Conservation (phyloP, 768 basidiomycete genomes). For the Terana coerulea region DNA sequence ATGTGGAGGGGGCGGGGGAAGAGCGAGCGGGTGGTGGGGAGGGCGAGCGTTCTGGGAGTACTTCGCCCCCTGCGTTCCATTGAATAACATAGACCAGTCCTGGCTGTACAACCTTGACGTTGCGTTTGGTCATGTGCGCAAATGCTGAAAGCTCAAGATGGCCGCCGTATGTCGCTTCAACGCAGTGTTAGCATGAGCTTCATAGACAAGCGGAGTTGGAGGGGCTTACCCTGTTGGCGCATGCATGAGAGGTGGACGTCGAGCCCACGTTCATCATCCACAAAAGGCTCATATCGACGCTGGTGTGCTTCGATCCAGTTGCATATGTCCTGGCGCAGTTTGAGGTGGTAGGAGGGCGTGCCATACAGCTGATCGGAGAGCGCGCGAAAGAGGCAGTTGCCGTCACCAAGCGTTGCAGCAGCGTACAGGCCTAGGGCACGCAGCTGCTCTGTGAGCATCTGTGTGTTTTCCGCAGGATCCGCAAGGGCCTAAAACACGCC, state of each 20-base stretch:
- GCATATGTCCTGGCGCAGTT: conserved; percentile 73
- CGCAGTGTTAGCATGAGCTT: neutral
- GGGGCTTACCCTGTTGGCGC: conserved; percentile 65
- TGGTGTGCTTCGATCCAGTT: conserved; percentile 73
- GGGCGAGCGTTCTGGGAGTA: conserved; percentile 17
- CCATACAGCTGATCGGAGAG: conserved; percentile 87
- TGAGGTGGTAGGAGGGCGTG: conserved; percentile 60
- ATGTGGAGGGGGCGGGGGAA: conserved; percentile 25
- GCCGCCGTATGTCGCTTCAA: conserved; percentile 80
- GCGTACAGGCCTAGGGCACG: conserved; percentile 79
- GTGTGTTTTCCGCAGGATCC: conserved; percentile 62
- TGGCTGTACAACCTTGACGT: conserved; percentile 92
- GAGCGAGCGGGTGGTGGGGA: conserved; percentile 21
- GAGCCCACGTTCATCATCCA: conserved; percentile 79
- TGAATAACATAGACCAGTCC: conserved; percentile 89
- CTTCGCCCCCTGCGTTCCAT: conserved; percentile 61
- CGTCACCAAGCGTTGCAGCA: conserved; percentile 83
- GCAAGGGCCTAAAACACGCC: conserved; percentile 34
- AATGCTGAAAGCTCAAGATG: conserved; percentile 94
- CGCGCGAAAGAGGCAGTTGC: conserved; percentile 92
- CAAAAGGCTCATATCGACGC: conserved; percentile 79
- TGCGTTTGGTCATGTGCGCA: conserved; percentile 69
- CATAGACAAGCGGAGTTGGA: neutral
- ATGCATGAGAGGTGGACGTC: conserved; percentile 72
- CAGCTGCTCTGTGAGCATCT: conserved; percentile 68